phyloP scores from a whole-genome alignment of 805 yeast species.

The Cyberlindnera subsufficiens region DNA sequence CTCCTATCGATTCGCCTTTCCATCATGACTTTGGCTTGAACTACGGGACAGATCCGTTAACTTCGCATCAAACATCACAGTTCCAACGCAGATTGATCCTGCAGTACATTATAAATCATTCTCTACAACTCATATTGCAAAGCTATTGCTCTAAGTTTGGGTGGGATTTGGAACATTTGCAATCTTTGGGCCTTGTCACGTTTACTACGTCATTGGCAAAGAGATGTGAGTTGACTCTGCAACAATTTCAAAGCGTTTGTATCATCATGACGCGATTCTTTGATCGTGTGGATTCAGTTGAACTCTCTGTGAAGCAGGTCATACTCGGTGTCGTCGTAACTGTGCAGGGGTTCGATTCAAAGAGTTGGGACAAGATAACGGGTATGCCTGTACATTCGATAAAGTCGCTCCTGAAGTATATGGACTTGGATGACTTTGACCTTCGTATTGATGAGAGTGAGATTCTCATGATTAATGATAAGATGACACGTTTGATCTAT shows the following conservation, averaged over 20 bases:
- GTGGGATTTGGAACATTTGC: background rate
- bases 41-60: slow-evolving; percentile 7
- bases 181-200: slow-evolving; percentile 3
- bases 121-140: slow-evolving; percentile 8
- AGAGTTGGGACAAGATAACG: slow-evolving; percentile 12
- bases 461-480: slow-evolving; percentile 14
- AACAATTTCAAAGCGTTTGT: slow-evolving; percentile 9
- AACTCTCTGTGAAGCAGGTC: slow-evolving; percentile 13
- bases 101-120: slow-evolving; percentile 9
- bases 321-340: slow-evolving; percentile 5
- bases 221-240: slow-evolving; percentile 7
- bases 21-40: slow-evolving; percentile 8
- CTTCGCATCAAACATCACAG: slow-evolving; percentile 1
- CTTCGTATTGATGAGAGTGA: slow-evolving; percentile 7
- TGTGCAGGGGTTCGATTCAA: slow-evolving; percentile 2
- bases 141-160: slow-evolving; percentile 5
- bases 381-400: slow-evolving; percentile 6
- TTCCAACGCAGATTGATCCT: slow-evolving; percentile 9
- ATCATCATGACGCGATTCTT: slow-evolving; percentile 8
- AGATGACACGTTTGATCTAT: slow-evolving; percentile 17
- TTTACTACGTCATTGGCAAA: slow-evolving; percentile 9
- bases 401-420: background rate
- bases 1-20: slow-evolving; percentile 15
- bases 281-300: slow-evolving; percentile 2
- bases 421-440: slow-evolving; percentile 5